Evolutionary conservation across 306 rosid species (phyloP), one percentile per base, ranked within the genome.

Genomic region (Prunus salicina): DNA sequence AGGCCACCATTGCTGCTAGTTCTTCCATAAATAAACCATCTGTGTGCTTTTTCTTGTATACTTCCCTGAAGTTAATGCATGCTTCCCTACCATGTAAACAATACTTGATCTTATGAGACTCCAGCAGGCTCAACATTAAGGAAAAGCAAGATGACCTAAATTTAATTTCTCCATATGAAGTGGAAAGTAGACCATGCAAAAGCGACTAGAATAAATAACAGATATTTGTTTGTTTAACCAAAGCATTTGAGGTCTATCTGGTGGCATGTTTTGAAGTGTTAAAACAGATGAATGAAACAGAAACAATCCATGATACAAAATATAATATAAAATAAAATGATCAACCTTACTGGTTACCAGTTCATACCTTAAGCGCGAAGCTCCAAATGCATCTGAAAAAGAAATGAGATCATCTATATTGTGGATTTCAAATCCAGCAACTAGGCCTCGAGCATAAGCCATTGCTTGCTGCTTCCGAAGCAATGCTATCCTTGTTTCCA

Each of bases 341-440:
- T 63, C 45, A 63, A 63, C 43, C 3, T 15, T 63, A 63, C 13
- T 63, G 43, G 52, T 47, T 56, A 55, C 53, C 16, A 43, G 24
- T 45, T 58, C 12, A 25, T 60, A 87, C 94, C 88, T 84, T 71
- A 89, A 87, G 70, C 90, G 91, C 13, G 57, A 81, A 73, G 94
- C 90, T 80, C 91, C 94, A 89, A 89, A 89, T 71, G 91, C 86
- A 86, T 82, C 84, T 52, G 90, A 87, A 82, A 89, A 87, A 73
- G 71, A 68, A 28, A 87, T 66, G 77, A 89, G 91, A 73, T 81
- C 83, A 34, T 87, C 91, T 1, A 87, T 79, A 70, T 56, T 85
- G 58, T 82, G 84, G 25, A 84, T 78, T 74, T 86, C 90, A 79
- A 87, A 89, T 20, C 94, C 94, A 71, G 88, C 86, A 71, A 87